A percentile compares a stretch with the other conserved stretches of the same genome.
Evolutionary conservation across 1,284 basidiomycete genomes (phyloP).

Genomic region (Vanrija humicola): DNA sequence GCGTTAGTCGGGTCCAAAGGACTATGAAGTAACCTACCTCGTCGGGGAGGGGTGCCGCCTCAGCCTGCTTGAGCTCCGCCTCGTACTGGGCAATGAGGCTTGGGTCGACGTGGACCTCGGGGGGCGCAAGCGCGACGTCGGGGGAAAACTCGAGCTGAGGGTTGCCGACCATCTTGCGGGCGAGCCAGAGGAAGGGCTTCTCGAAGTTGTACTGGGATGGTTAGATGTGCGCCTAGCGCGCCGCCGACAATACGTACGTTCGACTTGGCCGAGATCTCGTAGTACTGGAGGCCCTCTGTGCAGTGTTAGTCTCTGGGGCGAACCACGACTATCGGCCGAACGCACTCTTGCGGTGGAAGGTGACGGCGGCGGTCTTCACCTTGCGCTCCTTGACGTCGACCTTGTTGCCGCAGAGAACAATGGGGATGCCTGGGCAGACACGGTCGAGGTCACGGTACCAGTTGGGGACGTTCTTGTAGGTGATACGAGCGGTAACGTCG

Average conservation of each 20-base stretch:
- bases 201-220: constrained; percentile 84
- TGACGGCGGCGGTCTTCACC: constrained; percentile 97
- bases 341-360: constrained; percentile 97
- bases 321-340: background rate
- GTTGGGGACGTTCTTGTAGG: constrained; percentile 99
- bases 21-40: constrained; percentile 37
- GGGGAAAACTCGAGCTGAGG: constrained; percentile 89
- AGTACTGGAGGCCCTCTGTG: constrained; percentile 93
- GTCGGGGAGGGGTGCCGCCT: constrained; percentile 49
- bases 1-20: background rate
- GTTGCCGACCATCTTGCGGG: constrained; percentile 95
- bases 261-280: constrained; percentile 98
- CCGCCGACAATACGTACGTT: constrained; percentile 54
- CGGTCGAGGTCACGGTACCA: constrained; percentile 99
- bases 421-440: constrained; percentile 99
- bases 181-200: constrained; percentile 99
- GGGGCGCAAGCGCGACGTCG: constrained; percentile 90
- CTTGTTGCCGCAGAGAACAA: constrained; percentile 99
- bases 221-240: background rate
- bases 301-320: constrained; percentile 2
- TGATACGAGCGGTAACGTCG: constrained; percentile 99
- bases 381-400: constrained; percentile 99
- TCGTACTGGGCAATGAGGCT: constrained; percentile 74
- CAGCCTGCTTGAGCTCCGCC: constrained; percentile 66
- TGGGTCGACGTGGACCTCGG: constrained; percentile 83